Evolutionary conservation across 768 basidiomycete genomes (phyloP).

Genomic region (Tremella fuciformis): DNA sequence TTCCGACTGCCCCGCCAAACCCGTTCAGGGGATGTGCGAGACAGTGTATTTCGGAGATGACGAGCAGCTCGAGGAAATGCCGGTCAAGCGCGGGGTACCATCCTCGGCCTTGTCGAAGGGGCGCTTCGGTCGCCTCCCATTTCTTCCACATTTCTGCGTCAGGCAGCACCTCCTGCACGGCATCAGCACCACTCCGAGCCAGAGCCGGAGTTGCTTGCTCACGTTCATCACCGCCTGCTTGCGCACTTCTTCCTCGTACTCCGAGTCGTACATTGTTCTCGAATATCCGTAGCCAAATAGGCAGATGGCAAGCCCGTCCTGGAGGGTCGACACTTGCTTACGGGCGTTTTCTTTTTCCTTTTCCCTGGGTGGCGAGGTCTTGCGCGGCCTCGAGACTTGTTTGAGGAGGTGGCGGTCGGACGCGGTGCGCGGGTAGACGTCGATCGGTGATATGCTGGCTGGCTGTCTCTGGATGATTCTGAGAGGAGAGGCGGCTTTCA

Average conservation of each 20-base stretch:
- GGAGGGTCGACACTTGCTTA: not conserved
- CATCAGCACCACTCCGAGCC: constrained; percentile 7
- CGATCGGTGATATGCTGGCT: not conserved
- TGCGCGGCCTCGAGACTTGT: not conserved
- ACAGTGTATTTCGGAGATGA: constrained; percentile 48
- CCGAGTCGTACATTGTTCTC: constrained; percentile 35
- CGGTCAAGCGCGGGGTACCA: constrained; percentile 50
- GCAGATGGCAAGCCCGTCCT: constrained; percentile 36
- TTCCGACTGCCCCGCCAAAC: not conserved
- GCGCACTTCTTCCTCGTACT: constrained; percentile 44
- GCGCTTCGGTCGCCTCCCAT: constrained; percentile 50
- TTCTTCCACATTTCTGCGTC: constrained; percentile 48
- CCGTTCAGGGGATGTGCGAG: constrained; percentile 39
- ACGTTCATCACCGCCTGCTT: constrained; percentile 50
- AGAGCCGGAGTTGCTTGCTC: constrained; percentile 17
- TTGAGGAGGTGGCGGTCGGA: constrained; percentile 4
- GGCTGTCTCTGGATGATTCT: not conserved
- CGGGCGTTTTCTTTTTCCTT: constrained; percentile 2
- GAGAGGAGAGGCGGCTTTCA: constrained; percentile 2
- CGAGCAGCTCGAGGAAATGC: constrained; percentile 50
- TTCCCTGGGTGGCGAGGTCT: not conserved
- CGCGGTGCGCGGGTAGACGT: constrained; percentile 2
- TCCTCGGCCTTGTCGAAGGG: constrained; percentile 46
- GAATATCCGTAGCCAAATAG: constrained; percentile 29
- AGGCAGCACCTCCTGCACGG: constrained; percentile 45